Percentiles rank a stretch among this genome's conserved stretches.
phyloP scores from a whole-genome alignment of 305 asterid genomes.

The Fraxinus albicans region DNA sequence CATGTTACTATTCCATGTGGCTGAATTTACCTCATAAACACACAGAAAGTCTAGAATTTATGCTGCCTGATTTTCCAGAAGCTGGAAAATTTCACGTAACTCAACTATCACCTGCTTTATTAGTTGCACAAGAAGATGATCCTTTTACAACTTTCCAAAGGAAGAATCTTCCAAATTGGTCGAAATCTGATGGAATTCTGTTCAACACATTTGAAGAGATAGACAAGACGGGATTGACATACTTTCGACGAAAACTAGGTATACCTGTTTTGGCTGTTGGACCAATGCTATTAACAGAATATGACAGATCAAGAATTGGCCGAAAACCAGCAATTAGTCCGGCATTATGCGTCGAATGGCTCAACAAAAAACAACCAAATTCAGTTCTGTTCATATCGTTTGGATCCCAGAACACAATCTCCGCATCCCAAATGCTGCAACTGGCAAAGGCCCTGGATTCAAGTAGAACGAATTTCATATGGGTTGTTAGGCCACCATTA shows the following conservation, averaged over 20 bases:
- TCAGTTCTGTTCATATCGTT: slow-evolving; percentile 57
- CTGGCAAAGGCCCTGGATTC: slow-evolving; percentile 56
- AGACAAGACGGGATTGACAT: slow-evolving; percentile 40
- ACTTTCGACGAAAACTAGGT: slow-evolving; percentile 42
- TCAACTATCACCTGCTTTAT: slow-evolving; percentile 33
- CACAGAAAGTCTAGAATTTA: slow-evolving; percentile 31
- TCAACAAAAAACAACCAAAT: slow-evolving; percentile 30
- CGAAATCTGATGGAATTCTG: slow-evolving; percentile 39
- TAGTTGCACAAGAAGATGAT: slow-evolving; percentile 34
- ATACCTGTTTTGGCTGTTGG: slow-evolving; percentile 53
- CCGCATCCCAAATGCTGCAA: slow-evolving; percentile 58
- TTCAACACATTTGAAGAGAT: slow-evolving; percentile 48
- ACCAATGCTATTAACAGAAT: slow-evolving; percentile 38
- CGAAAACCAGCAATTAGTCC: slow-evolving; percentile 23
- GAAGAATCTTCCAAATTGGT: slow-evolving; percentile 40
- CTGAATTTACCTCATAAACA: slow-evolving; percentile 49
- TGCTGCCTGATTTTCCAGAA: slow-evolving; percentile 54
- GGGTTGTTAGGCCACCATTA: slow-evolving; percentile 63
- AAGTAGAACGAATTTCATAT: slow-evolving; percentile 40
- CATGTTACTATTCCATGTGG: slow-evolving; percentile 59
- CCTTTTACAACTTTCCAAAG: slow-evolving; percentile 30
- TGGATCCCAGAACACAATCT: slow-evolving; percentile 49
- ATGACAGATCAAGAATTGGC: slow-evolving; percentile 24
- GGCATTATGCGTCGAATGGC: slow-evolving; percentile 40
- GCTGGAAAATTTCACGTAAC: slow-evolving; percentile 48